Percentiles rank a stretch among this genome's conserved stretches.
Evolutionary conservation across 2,329 filamentous ascomycete species (phyloP).

Genomic region (Diaporthe ampelina): DNA sequence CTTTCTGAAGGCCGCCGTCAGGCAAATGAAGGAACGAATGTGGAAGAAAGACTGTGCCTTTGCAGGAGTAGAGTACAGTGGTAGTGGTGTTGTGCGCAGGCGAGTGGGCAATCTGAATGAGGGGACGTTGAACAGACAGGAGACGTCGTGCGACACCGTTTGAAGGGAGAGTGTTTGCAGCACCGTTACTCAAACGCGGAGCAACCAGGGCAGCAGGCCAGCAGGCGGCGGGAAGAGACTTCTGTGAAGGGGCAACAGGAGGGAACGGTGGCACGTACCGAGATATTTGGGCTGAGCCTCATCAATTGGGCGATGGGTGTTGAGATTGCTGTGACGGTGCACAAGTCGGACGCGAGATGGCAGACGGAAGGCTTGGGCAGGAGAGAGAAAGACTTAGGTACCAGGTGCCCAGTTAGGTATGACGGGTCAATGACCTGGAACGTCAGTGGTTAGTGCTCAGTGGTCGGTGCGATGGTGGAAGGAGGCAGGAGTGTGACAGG

Average conservation of each 20-base stretch:
- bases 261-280: slow-evolving; percentile 35
- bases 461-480: neutral
- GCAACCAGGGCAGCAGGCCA: slow-evolving; percentile 36
- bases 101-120: slow-evolving; percentile 34
- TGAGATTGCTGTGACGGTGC: slow-evolving; percentile 35
- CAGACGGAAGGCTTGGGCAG: neutral
- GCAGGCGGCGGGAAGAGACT: neutral
- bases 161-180: slow-evolving; percentile 40
- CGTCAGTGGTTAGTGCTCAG: neutral
- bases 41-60: slow-evolving; percentile 14
- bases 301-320: neutral
- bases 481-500: neutral
- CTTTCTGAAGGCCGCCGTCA: neutral
- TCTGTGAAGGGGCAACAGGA: neutral
- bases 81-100: slow-evolving; percentile 9
- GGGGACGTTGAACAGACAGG: slow-evolving; percentile 37
- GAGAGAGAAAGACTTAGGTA: neutral
- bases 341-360: slow-evolving; percentile 14
- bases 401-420: neutral
- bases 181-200: slow-evolving; percentile 38
- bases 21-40: slow-evolving; percentile 7
- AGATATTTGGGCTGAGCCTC: slow-evolving; percentile 21
- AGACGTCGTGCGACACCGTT: slow-evolving; percentile 41
- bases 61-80: slow-evolving; percentile 6
- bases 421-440: neutral